These are phyloP conservation scores for Leccinum broughii DNA, from an alignment of 768 basidiomycete genomes.

Conservation along the genomic window DNA sequence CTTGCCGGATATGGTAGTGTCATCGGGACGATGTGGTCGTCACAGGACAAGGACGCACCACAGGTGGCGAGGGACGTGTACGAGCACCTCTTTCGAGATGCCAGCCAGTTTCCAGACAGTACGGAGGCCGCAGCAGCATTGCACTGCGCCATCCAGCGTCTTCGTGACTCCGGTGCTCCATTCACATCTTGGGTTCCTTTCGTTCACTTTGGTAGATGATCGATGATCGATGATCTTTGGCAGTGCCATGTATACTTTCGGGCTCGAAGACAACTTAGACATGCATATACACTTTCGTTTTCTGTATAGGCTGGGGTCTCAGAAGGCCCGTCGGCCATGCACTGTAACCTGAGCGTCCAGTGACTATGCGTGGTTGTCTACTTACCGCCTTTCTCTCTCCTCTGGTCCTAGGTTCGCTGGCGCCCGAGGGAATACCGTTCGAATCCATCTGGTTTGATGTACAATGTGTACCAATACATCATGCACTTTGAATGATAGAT, in stretches of 20 bases:
- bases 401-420: no score
- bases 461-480: neutral
- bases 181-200: neutral
- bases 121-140: neutral
- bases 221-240: neutral
- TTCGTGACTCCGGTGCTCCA: neutral
- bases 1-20: neutral
- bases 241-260: no score
- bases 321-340: no score
- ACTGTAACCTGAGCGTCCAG: no score
- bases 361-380: no score
- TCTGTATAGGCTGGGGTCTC: no score
- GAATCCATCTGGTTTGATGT: no score
- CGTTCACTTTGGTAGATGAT: neutral
- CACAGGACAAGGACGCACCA: neutral
- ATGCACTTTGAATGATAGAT: neutral
- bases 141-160: neutral
- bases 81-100: neutral
- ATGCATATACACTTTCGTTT: no score
- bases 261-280: no score
- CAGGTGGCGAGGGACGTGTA: neutral
- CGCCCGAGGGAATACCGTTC: no score
- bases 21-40: neutral
- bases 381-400: no score
- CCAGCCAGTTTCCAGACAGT: neutral